phyloP scores from a whole-genome alignment of 371 early-diverging fungal genomes.

The Mortierella sp. region DNA sequence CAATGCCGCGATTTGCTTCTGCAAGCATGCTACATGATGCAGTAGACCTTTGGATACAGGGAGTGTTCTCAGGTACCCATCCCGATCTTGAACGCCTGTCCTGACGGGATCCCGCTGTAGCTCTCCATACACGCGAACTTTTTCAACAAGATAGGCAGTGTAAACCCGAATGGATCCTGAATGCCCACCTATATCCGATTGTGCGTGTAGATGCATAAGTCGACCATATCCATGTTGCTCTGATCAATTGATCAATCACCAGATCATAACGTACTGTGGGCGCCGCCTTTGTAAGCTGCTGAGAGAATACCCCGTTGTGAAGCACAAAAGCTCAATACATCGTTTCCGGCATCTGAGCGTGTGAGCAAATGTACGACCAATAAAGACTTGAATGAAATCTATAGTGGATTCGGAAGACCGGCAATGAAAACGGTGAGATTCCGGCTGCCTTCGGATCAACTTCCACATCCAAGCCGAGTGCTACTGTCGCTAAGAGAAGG shows the following conservation, averaged over 20 bases:
- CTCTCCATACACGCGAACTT: constrained; percentile 78
- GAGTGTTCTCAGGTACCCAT: constrained; percentile 64
- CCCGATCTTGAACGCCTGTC: constrained; percentile 57
- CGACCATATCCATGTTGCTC: no score
- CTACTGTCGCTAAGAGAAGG: background rate
- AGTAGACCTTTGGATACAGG: constrained; percentile 78
- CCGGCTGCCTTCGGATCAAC: no score
- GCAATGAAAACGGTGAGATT: background rate
- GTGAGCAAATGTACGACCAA: constrained; percentile 88
- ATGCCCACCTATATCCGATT: constrained; percentile 28
- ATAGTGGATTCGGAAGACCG: background rate
- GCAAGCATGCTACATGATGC: constrained; percentile 80
- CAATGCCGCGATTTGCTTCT: constrained; percentile 83
- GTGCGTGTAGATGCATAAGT: background rate
- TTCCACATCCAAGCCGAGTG: no score
- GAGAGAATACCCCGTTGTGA: constrained; percentile 53
- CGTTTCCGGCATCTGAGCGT: constrained; percentile 81
- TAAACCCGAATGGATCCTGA: constrained; percentile 73
- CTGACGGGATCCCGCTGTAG: constrained; percentile 80
- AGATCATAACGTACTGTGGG: constrained; percentile 64
- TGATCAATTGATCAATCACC: background rate
- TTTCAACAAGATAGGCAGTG: constrained; percentile 85
- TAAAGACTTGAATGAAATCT: constrained; percentile 92
- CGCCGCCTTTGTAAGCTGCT: constrained; percentile 61
- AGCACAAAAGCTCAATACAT: constrained; percentile 62